Evolutionary conservation across 257 asterid species (phyloP).

Genomic region (Salvia rosmarinus): DNA sequence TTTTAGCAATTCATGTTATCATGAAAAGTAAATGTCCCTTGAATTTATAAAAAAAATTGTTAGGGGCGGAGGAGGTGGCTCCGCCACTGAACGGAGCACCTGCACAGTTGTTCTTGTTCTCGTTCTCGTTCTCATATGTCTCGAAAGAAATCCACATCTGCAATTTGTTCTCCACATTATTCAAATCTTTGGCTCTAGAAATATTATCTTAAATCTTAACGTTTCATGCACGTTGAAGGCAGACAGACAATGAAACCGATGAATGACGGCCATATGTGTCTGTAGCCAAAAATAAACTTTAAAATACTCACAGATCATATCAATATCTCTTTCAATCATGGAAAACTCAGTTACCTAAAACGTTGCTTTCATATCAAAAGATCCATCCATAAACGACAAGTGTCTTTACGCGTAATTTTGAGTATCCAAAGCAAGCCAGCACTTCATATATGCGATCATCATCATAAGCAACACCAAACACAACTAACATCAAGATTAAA

Average conservation of each 20-base stretch:
- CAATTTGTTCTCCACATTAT: no score
- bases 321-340: slow-evolving; percentile 18
- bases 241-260: neutral
- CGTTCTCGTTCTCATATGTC: no score
- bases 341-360: slow-evolving; percentile 2
- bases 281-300: neutral
- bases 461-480: neutral
- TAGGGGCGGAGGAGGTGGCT: no score
- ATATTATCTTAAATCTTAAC: neutral
- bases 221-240: neutral
- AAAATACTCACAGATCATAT: slow-evolving; percentile 7
- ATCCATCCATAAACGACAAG: neutral
- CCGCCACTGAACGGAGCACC: no score
- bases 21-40: no score
- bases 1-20: no score
- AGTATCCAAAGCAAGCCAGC: slow-evolving; percentile 13
- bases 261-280: neutral
- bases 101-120: no score
- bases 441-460: slow-evolving; percentile 4
- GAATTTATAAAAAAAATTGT: no score
- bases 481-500: neutral
- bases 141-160: no score
- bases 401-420: neutral
- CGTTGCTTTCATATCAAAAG: neutral
- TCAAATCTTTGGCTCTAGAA: neutral